A percentile compares a stretch with the other conserved stretches of the same genome.
phyloP scores from a whole-genome alignment of 139 green algal genomes.

The Chlorella vulgaris region DNA sequence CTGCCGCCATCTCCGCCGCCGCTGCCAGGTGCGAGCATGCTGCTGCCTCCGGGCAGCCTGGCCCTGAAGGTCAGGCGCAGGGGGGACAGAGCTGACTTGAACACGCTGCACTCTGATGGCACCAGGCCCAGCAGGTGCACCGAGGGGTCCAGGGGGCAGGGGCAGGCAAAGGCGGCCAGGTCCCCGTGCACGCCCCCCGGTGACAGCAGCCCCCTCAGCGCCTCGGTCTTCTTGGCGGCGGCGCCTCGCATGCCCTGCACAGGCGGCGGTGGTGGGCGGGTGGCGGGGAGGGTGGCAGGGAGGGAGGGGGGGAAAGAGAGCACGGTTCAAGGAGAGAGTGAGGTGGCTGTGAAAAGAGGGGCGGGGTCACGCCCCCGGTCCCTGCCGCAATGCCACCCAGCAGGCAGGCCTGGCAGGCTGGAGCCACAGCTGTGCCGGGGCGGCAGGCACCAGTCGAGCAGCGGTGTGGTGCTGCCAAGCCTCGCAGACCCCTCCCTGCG shows the following conservation, averaged over 20 bases:
- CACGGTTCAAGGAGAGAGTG: too few relatives aligned
- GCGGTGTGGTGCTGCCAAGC: too few relatives aligned
- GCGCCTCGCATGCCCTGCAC: conserved; percentile 43
- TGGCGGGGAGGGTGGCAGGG: background rate
- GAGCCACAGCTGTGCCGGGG: too few relatives aligned
- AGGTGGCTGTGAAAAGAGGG: too few relatives aligned
- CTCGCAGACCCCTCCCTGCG: too few relatives aligned
- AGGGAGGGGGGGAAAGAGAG: background rate
- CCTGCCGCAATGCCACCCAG: background rate
- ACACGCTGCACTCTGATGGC: conserved; percentile 82
- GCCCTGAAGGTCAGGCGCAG: conserved; percentile 77
- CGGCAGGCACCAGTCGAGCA: too few relatives aligned
- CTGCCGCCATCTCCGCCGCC: background rate
- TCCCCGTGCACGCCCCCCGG: conserved; percentile 64
- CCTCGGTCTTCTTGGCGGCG: conserved; percentile 55
- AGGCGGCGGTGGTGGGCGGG: background rate
- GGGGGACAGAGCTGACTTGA: conserved; percentile 90
- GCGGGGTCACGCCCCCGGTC: too few relatives aligned
- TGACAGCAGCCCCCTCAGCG: conserved; percentile 39
- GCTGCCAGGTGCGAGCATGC: background rate
- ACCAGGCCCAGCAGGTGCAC: conserved; percentile 75
- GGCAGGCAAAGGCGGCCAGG: conserved; percentile 69
- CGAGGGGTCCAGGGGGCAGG: conserved; percentile 77
- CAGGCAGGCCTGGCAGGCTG: background rate
- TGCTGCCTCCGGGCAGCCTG: conserved; percentile 29